Percentiles rank a stretch among this genome's conserved stretches.
Conservation (phyloP, 2,329 filamentous ascomycete genomes). For the Aspergillus piperis region DNA sequence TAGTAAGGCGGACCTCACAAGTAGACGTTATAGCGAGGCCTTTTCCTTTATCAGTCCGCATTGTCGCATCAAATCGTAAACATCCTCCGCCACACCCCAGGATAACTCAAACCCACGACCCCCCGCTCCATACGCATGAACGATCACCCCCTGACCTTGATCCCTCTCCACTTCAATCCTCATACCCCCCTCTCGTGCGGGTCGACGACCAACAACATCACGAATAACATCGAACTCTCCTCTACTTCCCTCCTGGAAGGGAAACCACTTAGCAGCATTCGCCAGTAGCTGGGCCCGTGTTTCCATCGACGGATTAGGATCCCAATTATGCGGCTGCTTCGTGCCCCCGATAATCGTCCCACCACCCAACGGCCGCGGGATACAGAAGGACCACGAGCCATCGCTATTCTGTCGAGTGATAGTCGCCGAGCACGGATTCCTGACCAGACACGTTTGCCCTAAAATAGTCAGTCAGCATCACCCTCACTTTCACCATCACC, state of each 20-base stretch:
- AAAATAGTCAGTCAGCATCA: background rate
- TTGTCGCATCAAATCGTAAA: constrained; percentile 44
- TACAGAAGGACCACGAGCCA: constrained; percentile 64
- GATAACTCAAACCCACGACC: constrained; percentile 64
- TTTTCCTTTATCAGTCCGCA: constrained; percentile 25
- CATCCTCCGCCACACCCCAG: constrained; percentile 60
- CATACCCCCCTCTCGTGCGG: constrained; percentile 50
- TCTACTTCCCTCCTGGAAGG: constrained; percentile 38
- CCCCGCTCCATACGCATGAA: constrained; percentile 63
- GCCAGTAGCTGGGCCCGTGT: constrained; percentile 52
- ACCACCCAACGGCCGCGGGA: constrained; percentile 62
- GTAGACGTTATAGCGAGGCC: constrained; percentile 24
- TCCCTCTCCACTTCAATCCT: constrained; percentile 54
- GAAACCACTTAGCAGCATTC: constrained; percentile 44
- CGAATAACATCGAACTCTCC: constrained; percentile 46
- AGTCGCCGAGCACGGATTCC: constrained; percentile 45
- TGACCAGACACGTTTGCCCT: constrained; percentile 52
- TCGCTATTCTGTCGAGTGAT: constrained; percentile 65
- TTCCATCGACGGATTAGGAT: constrained; percentile 50
- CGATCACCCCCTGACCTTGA: constrained; percentile 28
- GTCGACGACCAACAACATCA: constrained; percentile 50
- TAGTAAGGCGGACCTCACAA: background rate
- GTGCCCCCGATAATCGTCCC: constrained; percentile 69
- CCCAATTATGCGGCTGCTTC: constrained; percentile 62
- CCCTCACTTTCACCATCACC: background rate